phyloP scores from a whole-genome alignment of 129 eudicot genomes.

The Helianthus annuus region HanXRQr2.0-SUNRISE NC_035441.2:27552903-27553402 shows the following conservation, averaged over 20 bases:
- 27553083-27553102: not conserved
- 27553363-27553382: constrained; percentile 12
- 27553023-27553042: constrained; percentile 21
- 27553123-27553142: constrained; percentile 18
- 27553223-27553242: not conserved
- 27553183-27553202: constrained; percentile 9
- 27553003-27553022: constrained; percentile 37
- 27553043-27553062: constrained; percentile 38
- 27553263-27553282: not conserved
- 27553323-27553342: constrained; percentile 7
- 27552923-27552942: not conserved
- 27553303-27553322: not conserved
- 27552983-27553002: constrained; percentile 33
- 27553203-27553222: constrained; percentile 13
- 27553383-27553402: constrained; percentile 5
- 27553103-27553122: constrained; percentile 16
- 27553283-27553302: not conserved
- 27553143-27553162: constrained; percentile 3
- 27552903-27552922: too few relatives aligned
- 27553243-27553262: constrained; percentile 5
- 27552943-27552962: not conserved
- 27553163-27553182: not conserved
- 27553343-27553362: constrained; percentile 8
- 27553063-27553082: constrained; percentile 21
- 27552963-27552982: not conserved